Percentiles rank a stretch among this genome's conserved stretches.
Conservation (phyloP, 345 rosid species). For the Linum trigynum region DNA sequence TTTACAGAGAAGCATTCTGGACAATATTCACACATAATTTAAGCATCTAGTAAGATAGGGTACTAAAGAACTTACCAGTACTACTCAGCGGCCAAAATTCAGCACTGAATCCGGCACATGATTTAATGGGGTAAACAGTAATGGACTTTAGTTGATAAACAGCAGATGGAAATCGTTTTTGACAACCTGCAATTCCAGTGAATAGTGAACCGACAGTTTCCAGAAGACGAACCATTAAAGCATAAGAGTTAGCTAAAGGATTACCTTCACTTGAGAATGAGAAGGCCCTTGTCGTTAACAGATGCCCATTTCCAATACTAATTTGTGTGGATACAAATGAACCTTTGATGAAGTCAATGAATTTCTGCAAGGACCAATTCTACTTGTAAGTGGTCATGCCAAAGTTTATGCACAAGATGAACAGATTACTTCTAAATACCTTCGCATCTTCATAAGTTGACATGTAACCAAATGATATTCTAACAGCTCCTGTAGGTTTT, state of each 20-base stretch:
- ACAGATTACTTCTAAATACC: constrained; percentile 30
- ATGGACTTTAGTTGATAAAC: constrained; percentile 48
- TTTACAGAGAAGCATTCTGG: too few relatives aligned
- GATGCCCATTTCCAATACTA: constrained; percentile 26
- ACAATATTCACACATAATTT: not conserved
- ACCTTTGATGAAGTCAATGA: constrained; percentile 53
- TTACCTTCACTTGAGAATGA: constrained; percentile 33
- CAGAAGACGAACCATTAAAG: not conserved
- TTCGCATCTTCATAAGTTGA: constrained; percentile 92
- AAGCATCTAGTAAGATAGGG: not conserved
- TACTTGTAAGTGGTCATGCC: not conserved
- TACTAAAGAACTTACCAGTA: constrained; percentile 44
- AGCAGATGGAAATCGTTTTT: constrained; percentile 18
- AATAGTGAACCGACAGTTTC: constrained; percentile 15
- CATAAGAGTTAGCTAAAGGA: not conserved
- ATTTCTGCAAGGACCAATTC: constrained; percentile 41
- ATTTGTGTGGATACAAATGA: constrained; percentile 47
- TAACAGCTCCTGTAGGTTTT: constrained; percentile 88
- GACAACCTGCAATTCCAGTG: constrained; percentile 36
- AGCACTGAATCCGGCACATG: constrained; percentile 80
- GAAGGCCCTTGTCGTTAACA: constrained; percentile 23
- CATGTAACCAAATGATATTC: constrained; percentile 93
- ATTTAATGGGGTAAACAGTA: constrained; percentile 75
- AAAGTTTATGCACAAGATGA: not conserved
- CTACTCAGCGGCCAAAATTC: constrained; percentile 74